Evolutionary conservation across 2,329 filamentous ascomycete genomes (phyloP).

Genomic region (Tympanopsis confertula): DNA sequence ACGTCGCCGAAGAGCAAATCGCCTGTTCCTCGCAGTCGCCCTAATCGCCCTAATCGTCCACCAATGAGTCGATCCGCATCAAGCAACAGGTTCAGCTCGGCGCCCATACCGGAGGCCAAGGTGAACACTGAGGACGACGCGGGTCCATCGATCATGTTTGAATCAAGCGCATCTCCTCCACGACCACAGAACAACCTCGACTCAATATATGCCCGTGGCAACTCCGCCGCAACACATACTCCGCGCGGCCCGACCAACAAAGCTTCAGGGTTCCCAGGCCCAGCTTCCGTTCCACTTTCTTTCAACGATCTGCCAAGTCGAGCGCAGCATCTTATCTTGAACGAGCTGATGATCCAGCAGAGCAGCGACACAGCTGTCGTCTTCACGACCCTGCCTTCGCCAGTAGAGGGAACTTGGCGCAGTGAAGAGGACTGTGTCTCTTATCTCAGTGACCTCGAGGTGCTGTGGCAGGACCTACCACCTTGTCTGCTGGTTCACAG

Average conservation of each 20-base stretch:
- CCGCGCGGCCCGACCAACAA: constrained; percentile 5
- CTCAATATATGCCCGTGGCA: constrained; percentile 1
- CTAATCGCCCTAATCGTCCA: constrained; percentile 24
- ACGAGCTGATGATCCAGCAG: constrained; percentile 65
- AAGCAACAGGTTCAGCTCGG: constrained; percentile 57
- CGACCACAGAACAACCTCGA: constrained; percentile 4
- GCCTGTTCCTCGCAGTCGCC: constrained; percentile 8
- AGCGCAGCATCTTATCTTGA: constrained; percentile 76
- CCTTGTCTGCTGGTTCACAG: constrained; percentile 71
- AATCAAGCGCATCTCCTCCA: constrained; percentile 15
- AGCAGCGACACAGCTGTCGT: constrained; percentile 64
- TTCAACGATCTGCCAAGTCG: constrained; percentile 81
- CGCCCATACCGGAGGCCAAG: constrained; percentile 59
- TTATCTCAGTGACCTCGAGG: constrained; percentile 69
- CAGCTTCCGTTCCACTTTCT: constrained; percentile 48
- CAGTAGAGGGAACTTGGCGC: constrained; percentile 62
- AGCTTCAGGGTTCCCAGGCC: constrained; percentile 35
- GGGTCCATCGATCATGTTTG: constrained; percentile 54
- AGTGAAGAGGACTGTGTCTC: constrained; percentile 60
- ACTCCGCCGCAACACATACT: constrained; percentile 10
- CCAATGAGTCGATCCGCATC: constrained; percentile 41
- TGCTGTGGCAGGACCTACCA: constrained; percentile 65
- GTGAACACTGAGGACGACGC: constrained; percentile 55
- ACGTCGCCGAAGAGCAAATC: not conserved
- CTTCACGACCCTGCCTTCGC: constrained; percentile 74